Base-by-base conservation (phyloP, 805 yeast species). In the Schwanniomyces yamadae region DNA sequence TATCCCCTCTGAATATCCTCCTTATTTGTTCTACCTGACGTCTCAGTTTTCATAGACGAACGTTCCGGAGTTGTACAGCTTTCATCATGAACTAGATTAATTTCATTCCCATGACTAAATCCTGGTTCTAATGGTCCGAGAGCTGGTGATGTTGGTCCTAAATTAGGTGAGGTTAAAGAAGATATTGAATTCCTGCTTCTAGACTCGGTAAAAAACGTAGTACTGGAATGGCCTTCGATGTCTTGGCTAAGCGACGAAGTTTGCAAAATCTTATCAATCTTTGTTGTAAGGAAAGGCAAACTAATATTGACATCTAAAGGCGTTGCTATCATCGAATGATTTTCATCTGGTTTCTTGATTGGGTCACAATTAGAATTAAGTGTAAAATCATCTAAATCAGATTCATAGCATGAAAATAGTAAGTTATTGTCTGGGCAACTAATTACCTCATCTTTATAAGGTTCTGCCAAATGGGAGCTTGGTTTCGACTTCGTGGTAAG, bases 361-460 rank as follows among this genome's bases (percentile, higher is more conserved):
- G 42, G 42, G 11, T 43, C 37, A 27, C 29, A 27, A 21, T 28
- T 22, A 23, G 23, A 24, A 25, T 41, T 43, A 13, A 34, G 29
- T 18, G 25, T 34, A 14, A 41, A 26, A 16, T 39, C 34, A 16
- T 36, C 38, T 19, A 33, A 23, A 27, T 57, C 64, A 1, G 54
- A 51, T 19, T 71, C 71, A 44, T 73, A 77, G 45, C 82, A 76
- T 41, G 77, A 70, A 4, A 79, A 76, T 26, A 84, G 53, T 23
- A 84, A 54, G 46, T 84, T 84, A 43, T 82, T 84, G 46, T 78
- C 72, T 0, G 71, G 65, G 46, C 84, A 75, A 32, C 67, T 69
- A 24, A 82, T 63, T 4, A 77, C 71, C 48, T 84, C 90, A 37
- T 82, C 81, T 42, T 56, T 82, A 63, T 37, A 83, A 46, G 58